These are phyloP conservation scores for Sphagnurus paluster DNA, from an alignment of 1,284 basidiomycete genomes.

Conservation along the genomic window DNA sequence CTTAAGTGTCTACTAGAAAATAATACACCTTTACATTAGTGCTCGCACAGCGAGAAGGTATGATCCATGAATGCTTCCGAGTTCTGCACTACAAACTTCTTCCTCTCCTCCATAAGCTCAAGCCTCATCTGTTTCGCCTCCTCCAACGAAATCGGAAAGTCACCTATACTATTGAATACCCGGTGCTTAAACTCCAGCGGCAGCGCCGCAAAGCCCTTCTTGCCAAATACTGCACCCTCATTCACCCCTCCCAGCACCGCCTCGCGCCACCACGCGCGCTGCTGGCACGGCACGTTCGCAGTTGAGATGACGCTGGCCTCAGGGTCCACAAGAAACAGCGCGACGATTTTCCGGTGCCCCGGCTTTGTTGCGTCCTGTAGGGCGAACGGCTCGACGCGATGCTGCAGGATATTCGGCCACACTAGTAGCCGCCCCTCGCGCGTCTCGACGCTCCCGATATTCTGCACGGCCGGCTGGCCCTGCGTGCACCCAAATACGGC, in stretches of 20 bases:
- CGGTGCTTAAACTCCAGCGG: constrained; percentile 23
- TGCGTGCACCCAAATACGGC: constrained; percentile 22
- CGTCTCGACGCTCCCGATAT: constrained; percentile 32
- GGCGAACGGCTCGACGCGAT: constrained; percentile 40
- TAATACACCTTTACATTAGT: neutral
- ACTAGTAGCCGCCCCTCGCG: constrained; percentile 32
- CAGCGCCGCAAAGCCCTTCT: constrained; percentile 10
- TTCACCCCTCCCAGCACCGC: constrained; percentile 3
- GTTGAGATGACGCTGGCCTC: constrained; percentile 30
- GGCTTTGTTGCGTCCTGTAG: constrained; percentile 38
- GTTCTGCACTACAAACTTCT: constrained; percentile 4
- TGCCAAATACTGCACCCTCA: too few relatives aligned
- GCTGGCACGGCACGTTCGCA: constrained; percentile 41
- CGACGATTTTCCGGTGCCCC: constrained; percentile 43
- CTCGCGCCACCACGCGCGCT: constrained; percentile 28
- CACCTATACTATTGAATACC: constrained; percentile 22
- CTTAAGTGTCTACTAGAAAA: too few relatives aligned
- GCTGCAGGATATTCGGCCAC: constrained; percentile 46
- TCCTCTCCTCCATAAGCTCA: constrained; percentile 32
- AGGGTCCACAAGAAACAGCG: constrained; percentile 45
- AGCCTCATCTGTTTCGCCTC: constrained; percentile 31
- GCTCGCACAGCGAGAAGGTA: constrained; percentile 15
- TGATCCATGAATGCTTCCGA: constrained; percentile 3
- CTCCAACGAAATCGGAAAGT: constrained; percentile 23
- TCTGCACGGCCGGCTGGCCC: constrained; percentile 20